Base-by-base conservation (phyloP, 164 flowering plant species). In the Macadamia integrifolia region DNA sequence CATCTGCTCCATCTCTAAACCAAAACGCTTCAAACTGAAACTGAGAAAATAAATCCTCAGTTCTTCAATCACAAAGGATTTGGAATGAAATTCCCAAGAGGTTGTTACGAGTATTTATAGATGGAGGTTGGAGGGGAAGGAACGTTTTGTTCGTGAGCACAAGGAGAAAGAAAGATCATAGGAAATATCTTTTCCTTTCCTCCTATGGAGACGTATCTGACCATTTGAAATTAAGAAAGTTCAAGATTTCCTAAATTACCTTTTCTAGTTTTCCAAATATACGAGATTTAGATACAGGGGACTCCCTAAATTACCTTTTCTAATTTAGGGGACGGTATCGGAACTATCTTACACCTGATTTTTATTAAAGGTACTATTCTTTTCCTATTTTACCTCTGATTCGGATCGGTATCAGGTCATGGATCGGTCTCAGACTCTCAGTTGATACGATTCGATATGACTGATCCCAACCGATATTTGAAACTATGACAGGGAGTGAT, bases 1-100 rank as follows among this genome's bases (percentile, higher is more conserved):
- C 18, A 23, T 69, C 30, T 68, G 61, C 79, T 65, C 74, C 76
- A 59, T 74, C 40, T 17, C 31, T 23, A 49, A 50, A 57, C 40
- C 5, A 5, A 35, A 61, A 6, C 32, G 30, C 23, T 6, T 61
- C 9, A 6, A 14, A 64, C 30, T 12, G 48, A 50, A 64, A 64
- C 12, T 48, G 29, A 66, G 30, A 50, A 7, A 50, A 28, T 49
- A 9, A 44, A 55, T 62, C 58, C 44, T 23, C 23, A 23, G n/a
- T 28, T 44, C 28, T 49, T 28, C 44, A 18, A 58, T 52, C 40
- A 5, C 40, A 35, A 23, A 23, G 3, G 40, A 35, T 35, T 58
- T 42, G 23, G 17, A 17, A 12, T 23, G 0, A 13, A 23, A 2
- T 61, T 14, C 10, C 17, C 0, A 32, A 14, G 35, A 23, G n/a